These are phyloP conservation scores for Pleurotus ostreatus DNA, from an alignment of 768 basidiomycete species.

Conservation along the genomic window DNA sequence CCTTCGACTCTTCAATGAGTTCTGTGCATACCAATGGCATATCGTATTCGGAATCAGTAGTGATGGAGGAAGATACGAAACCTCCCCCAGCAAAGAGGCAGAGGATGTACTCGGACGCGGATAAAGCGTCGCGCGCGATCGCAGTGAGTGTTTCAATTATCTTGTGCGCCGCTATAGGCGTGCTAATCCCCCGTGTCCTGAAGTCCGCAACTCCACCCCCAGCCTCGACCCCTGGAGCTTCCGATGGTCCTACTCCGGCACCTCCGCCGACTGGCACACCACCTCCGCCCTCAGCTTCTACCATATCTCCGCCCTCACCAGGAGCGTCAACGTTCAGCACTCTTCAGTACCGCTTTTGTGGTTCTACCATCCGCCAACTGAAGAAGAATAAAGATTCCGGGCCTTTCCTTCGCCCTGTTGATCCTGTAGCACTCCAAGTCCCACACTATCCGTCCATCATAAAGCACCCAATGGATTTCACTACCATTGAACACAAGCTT, in stretches of 20 bases:
- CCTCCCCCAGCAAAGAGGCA: conserved; percentile 85
- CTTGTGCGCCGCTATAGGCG: conserved; percentile 49
- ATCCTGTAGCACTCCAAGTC: conserved; percentile 74
- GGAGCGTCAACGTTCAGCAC: conserved; percentile 49
- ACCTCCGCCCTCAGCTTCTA: conserved; percentile 19
- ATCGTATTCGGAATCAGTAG: conserved; percentile 25
- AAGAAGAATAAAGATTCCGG: conserved; percentile 83
- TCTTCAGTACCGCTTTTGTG: conserved; percentile 76
- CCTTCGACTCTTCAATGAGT: conserved; percentile 36
- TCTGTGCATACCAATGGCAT: conserved; percentile 29
- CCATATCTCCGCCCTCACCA: conserved; percentile 1
- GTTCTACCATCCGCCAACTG: conserved; percentile 71
- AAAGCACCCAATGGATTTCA: conserved; percentile 91
- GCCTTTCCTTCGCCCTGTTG: conserved; percentile 86
- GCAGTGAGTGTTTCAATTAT: conserved; percentile 44
- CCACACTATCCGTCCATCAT: conserved; percentile 89
- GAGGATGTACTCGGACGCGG: conserved; percentile 71
- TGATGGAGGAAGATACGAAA: conserved; percentile 52
- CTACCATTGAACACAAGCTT: conserved; percentile 89
- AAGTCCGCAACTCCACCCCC: conserved; percentile 80
- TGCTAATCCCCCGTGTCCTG: conserved; percentile 44
- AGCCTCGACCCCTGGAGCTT: conserved; percentile 36
- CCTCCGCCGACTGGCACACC: conserved; percentile 20
- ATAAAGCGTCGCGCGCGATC: conserved; percentile 69
- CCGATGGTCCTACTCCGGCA: conserved; percentile 33